Conservation (phyloP, 2,329 filamentous ascomycete genomes). For the Diplodia sapinea region DNA sequence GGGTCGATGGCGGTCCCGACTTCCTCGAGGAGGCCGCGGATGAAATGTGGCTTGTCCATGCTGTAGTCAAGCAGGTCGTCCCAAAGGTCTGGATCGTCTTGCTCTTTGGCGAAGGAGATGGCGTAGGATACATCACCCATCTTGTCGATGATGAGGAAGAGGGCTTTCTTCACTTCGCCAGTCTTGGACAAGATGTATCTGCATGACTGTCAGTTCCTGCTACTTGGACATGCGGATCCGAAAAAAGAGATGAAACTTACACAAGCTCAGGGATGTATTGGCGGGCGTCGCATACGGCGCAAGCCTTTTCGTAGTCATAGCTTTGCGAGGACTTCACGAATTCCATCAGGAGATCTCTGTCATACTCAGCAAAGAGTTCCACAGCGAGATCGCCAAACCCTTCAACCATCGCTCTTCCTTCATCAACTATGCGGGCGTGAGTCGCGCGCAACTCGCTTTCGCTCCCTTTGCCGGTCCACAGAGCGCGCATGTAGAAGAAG, state of each 20-base stretch:
- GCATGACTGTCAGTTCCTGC: slow-evolving; percentile 35
- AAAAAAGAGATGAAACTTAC: slow-evolving; percentile 38
- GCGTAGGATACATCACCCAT: slow-evolving; percentile 89
- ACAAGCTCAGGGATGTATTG: slow-evolving; percentile 93
- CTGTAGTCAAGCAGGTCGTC: slow-evolving; percentile 92
- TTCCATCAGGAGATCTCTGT: slow-evolving; percentile 80
- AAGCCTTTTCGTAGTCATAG: slow-evolving; percentile 83
- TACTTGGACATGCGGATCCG: background rate
- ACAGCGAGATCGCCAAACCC: slow-evolving; percentile 87
- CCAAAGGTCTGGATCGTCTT: slow-evolving; percentile 92
- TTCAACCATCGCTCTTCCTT: slow-evolving; percentile 75
- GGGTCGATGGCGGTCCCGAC: slow-evolving; percentile 94
- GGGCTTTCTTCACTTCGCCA: slow-evolving; percentile 86
- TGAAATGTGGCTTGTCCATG: slow-evolving; percentile 97
- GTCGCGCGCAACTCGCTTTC: slow-evolving; percentile 42
- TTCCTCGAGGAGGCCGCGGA: slow-evolving; percentile 87
- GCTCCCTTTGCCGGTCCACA: slow-evolving; percentile 80
- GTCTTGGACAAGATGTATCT: slow-evolving; percentile 89
- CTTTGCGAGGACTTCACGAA: slow-evolving; percentile 84
- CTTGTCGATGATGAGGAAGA: slow-evolving; percentile 93
- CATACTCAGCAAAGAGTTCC: slow-evolving; percentile 82
- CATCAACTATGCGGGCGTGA: slow-evolving; percentile 55
- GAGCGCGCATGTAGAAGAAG: slow-evolving; percentile 86
- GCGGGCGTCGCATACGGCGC: slow-evolving; percentile 77
- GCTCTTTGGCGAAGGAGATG: slow-evolving; percentile 91